phyloP scores from a whole-genome alignment of 106 monocot species.

The Allium sativum region DNA sequence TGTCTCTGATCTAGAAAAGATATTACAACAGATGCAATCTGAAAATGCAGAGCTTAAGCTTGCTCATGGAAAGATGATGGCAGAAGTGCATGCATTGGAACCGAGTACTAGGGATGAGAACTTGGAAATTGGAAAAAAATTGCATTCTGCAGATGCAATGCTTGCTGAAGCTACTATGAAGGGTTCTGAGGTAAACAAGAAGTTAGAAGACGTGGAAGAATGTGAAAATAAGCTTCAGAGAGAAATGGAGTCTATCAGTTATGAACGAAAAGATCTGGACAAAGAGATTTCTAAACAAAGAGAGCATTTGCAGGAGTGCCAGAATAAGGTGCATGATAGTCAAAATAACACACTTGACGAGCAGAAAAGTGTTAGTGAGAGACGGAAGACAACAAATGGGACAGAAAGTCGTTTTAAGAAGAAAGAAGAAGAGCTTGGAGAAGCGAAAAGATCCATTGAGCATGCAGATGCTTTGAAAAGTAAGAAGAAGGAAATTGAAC shows the following conservation, averaged over 20 bases:
- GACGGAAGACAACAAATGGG: slow-evolving; percentile 58
- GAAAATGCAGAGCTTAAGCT: slow-evolving; percentile 62
- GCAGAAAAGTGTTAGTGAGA: slow-evolving; percentile 60
- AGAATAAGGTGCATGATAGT: slow-evolving; percentile 53
- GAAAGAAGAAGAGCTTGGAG: slow-evolving; percentile 59
- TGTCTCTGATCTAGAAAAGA: slow-evolving; percentile 78
- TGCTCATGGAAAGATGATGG: slow-evolving; percentile 56
- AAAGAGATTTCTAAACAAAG: slow-evolving; percentile 49
- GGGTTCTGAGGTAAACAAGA: slow-evolving; percentile 57
- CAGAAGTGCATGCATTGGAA: slow-evolving; percentile 64
- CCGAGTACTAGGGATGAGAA: slow-evolving; percentile 55
- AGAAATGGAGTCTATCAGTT: slow-evolving; percentile 40
- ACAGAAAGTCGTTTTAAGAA: slow-evolving; percentile 35
- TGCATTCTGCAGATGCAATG: slow-evolving; percentile 64
- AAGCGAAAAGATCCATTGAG: slow-evolving; percentile 29
- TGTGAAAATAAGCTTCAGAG: slow-evolving; percentile 54
- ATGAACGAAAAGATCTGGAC: slow-evolving; percentile 45
- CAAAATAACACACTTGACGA: slow-evolving; percentile 69
- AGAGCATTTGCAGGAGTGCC: slow-evolving; percentile 61
- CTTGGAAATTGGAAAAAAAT: slow-evolving; percentile 48
- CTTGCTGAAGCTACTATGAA: slow-evolving; percentile 80
- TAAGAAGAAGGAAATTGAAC: slow-evolving; percentile 64
- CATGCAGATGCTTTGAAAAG: slow-evolving; percentile 29
- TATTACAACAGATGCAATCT: slow-evolving; percentile 51
- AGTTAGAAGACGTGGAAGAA: slow-evolving; percentile 52